Percentiles rank a stretch among this genome's conserved stretches.
Conservation (phyloP, 108 stramenopile genomes). For the Parietichytrium sp. region DNA sequence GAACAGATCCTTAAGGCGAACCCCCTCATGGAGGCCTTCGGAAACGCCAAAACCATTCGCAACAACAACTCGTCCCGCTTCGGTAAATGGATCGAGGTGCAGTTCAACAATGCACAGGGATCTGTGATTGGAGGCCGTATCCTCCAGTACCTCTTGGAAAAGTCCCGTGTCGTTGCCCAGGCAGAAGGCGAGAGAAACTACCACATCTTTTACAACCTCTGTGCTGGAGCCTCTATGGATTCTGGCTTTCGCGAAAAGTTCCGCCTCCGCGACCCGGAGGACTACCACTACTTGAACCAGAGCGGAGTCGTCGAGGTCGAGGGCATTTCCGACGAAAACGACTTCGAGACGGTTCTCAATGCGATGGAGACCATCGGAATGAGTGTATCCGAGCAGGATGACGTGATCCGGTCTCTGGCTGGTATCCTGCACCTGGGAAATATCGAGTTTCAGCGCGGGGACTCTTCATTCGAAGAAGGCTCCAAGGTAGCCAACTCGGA, state of each 20-base stretch:
- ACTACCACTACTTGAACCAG: slow-evolving; percentile 58
- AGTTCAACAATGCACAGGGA: slow-evolving; percentile 54
- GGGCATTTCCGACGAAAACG: slow-evolving; percentile 57
- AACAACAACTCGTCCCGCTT: slow-evolving; percentile 99
- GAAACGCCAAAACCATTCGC: slow-evolving; percentile 97
- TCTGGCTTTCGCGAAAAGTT: slow-evolving; percentile 45
- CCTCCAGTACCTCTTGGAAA: slow-evolving; percentile 89
- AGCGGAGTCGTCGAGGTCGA: slow-evolving; percentile 51
- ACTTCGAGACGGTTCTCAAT: slow-evolving; percentile 50
- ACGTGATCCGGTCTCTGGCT: slow-evolving; percentile 43
- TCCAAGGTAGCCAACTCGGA: slow-evolving; percentile 52
- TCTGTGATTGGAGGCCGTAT: slow-evolving; percentile 61
- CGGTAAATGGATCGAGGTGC: slow-evolving; percentile 89
- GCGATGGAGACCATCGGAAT: slow-evolving; percentile 48
- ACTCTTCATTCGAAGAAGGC: slow-evolving; percentile 53
- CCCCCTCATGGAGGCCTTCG: slow-evolving; percentile 97
- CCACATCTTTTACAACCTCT: slow-evolving; percentile 96
- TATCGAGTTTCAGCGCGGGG: slow-evolving; percentile 50
- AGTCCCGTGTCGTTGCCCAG: slow-evolving; percentile 85
- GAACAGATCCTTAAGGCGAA: slow-evolving; percentile 89
- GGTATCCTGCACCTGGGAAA: slow-evolving; percentile 55
- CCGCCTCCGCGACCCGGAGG: slow-evolving; percentile 51
- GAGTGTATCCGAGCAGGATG: slow-evolving; percentile 28
- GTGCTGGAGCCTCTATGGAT: slow-evolving; percentile 70
- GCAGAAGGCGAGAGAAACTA: slow-evolving; percentile 92